phyloP scores from a whole-genome alignment of 345 rosid genomes.

The Syzygium jambos region DNA sequence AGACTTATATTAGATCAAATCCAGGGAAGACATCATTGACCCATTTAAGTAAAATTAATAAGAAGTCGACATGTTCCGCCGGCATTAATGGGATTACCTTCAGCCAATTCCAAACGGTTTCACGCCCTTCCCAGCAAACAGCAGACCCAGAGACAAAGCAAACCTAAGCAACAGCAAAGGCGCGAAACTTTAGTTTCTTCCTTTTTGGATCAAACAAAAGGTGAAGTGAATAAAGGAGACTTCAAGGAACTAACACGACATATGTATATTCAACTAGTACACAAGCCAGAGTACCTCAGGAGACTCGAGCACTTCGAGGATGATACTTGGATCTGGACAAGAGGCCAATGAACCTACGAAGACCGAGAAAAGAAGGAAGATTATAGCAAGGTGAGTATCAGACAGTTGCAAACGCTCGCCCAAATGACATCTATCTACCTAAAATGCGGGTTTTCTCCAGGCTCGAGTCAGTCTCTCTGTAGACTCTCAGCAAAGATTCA shows the following conservation, averaged over 20 bases:
- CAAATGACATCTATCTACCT: slow-evolving; percentile 22
- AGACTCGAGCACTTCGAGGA: slow-evolving; percentile 59
- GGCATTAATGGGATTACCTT: slow-evolving; percentile 23
- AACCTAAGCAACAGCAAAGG: slow-evolving; percentile 28
- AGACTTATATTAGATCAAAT: neutral
- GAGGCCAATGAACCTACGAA: slow-evolving; percentile 61
- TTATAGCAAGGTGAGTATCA: neutral
- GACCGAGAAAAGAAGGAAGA: neutral
- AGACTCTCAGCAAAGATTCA: slow-evolving; percentile 72
- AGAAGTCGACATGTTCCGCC: neutral
- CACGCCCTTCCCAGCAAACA: slow-evolving; percentile 78
- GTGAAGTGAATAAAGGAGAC: neutral
- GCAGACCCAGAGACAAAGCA: slow-evolving; percentile 60
- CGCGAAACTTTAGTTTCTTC: neutral
- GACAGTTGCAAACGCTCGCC: neutral
- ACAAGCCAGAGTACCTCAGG: slow-evolving; percentile 46
- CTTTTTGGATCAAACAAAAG: neutral
- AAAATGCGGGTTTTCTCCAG: slow-evolving; percentile 91
- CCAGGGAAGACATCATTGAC: neutral
- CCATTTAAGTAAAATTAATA: neutral
- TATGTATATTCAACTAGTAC: neutral
- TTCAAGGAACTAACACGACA: neutral
- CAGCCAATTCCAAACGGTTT: slow-evolving; percentile 89
- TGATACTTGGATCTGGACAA: slow-evolving; percentile 51
- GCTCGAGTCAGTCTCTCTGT: slow-evolving; percentile 85